Conservation (phyloP, 768 basidiomycete species). For the Pleurotus djamor region DNA sequence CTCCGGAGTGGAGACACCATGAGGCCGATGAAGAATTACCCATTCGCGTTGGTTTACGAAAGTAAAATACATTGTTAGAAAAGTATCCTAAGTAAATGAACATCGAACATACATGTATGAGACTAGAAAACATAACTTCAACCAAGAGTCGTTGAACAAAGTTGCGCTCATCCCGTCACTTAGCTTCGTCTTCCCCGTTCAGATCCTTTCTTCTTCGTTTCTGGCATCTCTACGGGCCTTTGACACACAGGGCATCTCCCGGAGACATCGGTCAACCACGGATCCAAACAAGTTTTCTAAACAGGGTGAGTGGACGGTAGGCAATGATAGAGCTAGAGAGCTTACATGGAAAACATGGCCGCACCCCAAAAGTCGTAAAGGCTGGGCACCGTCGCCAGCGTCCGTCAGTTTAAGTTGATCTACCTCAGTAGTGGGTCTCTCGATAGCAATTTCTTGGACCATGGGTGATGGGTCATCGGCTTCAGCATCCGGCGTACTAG, state of each 20-base stretch:
- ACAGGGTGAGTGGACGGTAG: slow-evolving; percentile 11
- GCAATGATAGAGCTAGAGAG: slow-evolving; percentile 9
- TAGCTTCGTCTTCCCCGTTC: background rate
- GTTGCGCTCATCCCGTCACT: background rate
- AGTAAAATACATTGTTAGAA: background rate
- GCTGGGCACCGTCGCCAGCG: slow-evolving; percentile 75
- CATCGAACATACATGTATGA: slow-evolving; percentile 15
- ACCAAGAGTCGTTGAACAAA: no score
- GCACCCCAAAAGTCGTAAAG: slow-evolving; percentile 72
- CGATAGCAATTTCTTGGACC: slow-evolving; percentile 26
- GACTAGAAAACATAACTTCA: no score
- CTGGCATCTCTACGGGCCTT: slow-evolving; percentile 57
- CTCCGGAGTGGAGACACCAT: no score
- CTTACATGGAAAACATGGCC: slow-evolving; percentile 91
- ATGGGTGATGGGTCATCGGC: slow-evolving; percentile 7
- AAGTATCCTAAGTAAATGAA: background rate
- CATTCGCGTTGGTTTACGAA: background rate
- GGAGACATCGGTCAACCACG: slow-evolving; percentile 83
- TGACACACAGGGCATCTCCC: slow-evolving; percentile 91
- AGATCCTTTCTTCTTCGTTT: slow-evolving; percentile 29
- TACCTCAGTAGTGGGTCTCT: slow-evolving; percentile 35
- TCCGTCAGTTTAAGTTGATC: slow-evolving; percentile 56
- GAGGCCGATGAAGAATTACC: no score
- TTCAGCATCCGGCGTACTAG: no score
- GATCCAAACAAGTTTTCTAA: slow-evolving; percentile 86